phyloP scores from a whole-genome alignment of 345 rosid genomes.

The Mangifera indica region DNA sequence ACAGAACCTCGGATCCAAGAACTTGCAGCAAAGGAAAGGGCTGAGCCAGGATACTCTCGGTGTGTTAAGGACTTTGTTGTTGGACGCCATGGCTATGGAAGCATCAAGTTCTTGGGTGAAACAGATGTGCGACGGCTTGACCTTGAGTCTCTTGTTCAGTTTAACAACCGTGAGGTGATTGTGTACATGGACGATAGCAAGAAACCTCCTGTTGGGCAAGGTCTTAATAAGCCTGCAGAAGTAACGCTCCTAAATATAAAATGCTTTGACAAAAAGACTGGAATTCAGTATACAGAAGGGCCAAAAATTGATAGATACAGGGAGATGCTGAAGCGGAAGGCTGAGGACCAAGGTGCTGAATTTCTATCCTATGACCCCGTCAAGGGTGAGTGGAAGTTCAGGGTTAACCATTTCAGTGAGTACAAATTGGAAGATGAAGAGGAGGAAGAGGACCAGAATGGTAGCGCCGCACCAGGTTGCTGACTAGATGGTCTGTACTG shows the following conservation, averaged over 20 bases:
- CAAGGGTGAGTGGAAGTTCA: slow-evolving; percentile 90
- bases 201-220: slow-evolving; percentile 91
- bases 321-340: slow-evolving; percentile 86
- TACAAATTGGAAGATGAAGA: slow-evolving; percentile 59
- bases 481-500: slow-evolving; percentile 15
- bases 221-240: slow-evolving; percentile 90
- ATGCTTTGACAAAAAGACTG: slow-evolving; percentile 75
- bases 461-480: slow-evolving; percentile 15
- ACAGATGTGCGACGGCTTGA: slow-evolving; percentile 83
- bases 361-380: slow-evolving; percentile 77
- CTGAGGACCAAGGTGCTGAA: slow-evolving; percentile 83
- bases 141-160: slow-evolving; percentile 75
- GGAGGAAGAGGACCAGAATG: slow-evolving; percentile 20
- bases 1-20: slow-evolving; percentile 92
- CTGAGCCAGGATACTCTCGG: slow-evolving; percentile 70
- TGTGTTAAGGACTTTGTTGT: slow-evolving; percentile 77
- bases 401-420: slow-evolving; percentile 76
- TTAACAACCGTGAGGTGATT: slow-evolving; percentile 82
- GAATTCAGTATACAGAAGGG: slow-evolving; percentile 71
- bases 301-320: slow-evolving; percentile 62
- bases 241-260: slow-evolving; percentile 92
- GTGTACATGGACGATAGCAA: slow-evolving; percentile 93
- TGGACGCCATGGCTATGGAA: slow-evolving; percentile 85
- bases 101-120: slow-evolving; percentile 83
- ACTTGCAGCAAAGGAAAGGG: slow-evolving; percentile 87